Evolutionary conservation across 2,329 filamentous ascomycete genomes (phyloP), one percentile per base, ranked within the genome.

Genomic region (Penicillium janthinellum): DNA sequence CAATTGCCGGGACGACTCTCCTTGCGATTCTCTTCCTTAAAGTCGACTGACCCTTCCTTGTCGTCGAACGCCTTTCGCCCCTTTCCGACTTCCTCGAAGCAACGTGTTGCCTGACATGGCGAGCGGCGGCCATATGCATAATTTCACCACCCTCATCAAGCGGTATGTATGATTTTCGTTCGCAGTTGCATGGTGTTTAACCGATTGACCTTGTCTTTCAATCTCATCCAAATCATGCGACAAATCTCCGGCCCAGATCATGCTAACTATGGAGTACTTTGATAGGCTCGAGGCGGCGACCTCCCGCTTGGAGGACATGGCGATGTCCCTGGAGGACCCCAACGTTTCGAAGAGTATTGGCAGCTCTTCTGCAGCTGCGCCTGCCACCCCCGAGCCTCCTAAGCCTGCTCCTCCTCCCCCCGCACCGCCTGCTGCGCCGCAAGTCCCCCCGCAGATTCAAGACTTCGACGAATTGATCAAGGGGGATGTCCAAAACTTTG

Each of bases 71-170:
- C 37, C 7, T 41, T 35, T 42, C n/a, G 39, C 37, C 56, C 48
- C 35, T 54, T 55, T 41, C 53, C 52, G 38, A 35, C 51, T 56
- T 47, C 56, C 56, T 60, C 37, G 41, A 66, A 66, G 59, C 67
- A 61, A 68, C 65, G 62, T 67, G 64, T 68, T 66, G 66, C 64
- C 66, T 56, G 61, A 51, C 60, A 93, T 93, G 90, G 86, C 89
- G 67, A 81, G 87, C 56, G 74, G 74, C 64, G 90, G 85, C 79
- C 91, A 92, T 72, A 97, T 98, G 92, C 89, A 98, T 80, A 98
- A 96, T 76, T 82, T 99, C 64, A 96, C 92, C 38, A 99, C 95
- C 56, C 86, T 99, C 72, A 97, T 99, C 82, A 99, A 99, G 86
- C 88, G 95, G 95, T 98, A 86, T 70, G 86, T 79, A 57, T 62